Percentiles rank a stretch among this genome's conserved stretches.
Conservation (phyloP, 2,329 filamentous ascomycete genomes). For the Lecanicillium sp. region DNA sequence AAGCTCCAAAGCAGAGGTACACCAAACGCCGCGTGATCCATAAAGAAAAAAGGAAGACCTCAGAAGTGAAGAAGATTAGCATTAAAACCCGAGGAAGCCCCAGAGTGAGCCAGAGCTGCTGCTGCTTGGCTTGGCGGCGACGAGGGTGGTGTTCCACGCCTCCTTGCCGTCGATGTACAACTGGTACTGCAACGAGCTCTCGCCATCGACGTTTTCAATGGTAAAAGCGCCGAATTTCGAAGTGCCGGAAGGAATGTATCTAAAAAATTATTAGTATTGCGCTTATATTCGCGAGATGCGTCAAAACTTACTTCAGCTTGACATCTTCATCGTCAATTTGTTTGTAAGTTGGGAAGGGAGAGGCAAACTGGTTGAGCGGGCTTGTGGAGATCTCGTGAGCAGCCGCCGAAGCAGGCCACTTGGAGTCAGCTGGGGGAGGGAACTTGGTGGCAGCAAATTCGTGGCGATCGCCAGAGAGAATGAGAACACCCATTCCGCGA, state of each 20-base stretch:
- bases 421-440: conserved; percentile 54
- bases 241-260: conserved; percentile 76
- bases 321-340: conserved; percentile 80
- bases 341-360: conserved; percentile 75
- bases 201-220: conserved; percentile 61
- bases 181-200: conserved; percentile 70
- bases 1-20: neutral
- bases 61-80: no score
- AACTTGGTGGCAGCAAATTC: conserved; percentile 90
- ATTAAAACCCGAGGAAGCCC: conserved; percentile 33
- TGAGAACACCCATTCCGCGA: conserved; percentile 68
- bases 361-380: conserved; percentile 89
- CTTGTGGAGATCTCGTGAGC: conserved; percentile 91
- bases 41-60: neutral
- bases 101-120: conserved; percentile 35
- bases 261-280: conserved; percentile 23
- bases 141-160: conserved; percentile 60
- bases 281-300: no score
- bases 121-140: conserved; percentile 34
- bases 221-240: conserved; percentile 75
- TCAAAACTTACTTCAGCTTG: conserved; percentile 63
- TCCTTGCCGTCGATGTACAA: conserved; percentile 78
- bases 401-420: conserved; percentile 56
- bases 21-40: conserved; percentile 6
- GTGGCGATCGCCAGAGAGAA: conserved; percentile 90